These are phyloP conservation scores for Ocimum tenuiflorum DNA, from an alignment of 257 asterid species.

Conservation along the genomic window DNA sequence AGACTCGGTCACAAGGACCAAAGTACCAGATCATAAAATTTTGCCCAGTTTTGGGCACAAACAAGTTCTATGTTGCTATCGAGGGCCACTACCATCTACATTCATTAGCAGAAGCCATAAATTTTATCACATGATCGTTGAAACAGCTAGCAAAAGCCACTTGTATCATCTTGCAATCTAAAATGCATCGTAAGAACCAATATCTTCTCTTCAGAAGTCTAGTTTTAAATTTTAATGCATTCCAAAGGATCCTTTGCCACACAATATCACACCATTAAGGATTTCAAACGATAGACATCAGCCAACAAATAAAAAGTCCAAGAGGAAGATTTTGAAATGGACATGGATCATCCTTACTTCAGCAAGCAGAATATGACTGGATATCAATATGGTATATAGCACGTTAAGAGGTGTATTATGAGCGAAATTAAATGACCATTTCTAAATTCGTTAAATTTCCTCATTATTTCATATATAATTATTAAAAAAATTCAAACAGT, in stretches of 20 bases:
- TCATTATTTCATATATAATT: background rate
- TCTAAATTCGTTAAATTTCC: background rate
- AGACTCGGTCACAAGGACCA: background rate
- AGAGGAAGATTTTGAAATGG: background rate
- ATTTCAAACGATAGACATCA: background rate
- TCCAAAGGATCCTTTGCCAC: background rate
- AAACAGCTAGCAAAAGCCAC: background rate
- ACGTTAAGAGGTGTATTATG: background rate
- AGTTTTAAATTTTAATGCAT: background rate
- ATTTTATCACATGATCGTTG: background rate
- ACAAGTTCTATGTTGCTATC: background rate
- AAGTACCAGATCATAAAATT: background rate
- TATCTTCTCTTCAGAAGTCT: background rate
- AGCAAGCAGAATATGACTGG: background rate
- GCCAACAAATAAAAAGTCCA: background rate
- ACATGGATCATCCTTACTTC: background rate
- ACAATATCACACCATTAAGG: background rate
- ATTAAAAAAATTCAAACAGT: background rate
- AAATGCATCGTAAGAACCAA: background rate
- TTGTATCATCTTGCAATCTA: background rate
- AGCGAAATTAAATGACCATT: too few species aligned
- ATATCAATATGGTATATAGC: background rate
- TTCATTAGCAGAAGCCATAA: background rate
- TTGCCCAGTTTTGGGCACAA: background rate
- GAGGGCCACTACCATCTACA: background rate